A percentile compares a stretch with the other conserved stretches of the same genome.
phyloP scores from a whole-genome alignment of 768 basidiomycete genomes.

The Daedalea quercina region DNA sequence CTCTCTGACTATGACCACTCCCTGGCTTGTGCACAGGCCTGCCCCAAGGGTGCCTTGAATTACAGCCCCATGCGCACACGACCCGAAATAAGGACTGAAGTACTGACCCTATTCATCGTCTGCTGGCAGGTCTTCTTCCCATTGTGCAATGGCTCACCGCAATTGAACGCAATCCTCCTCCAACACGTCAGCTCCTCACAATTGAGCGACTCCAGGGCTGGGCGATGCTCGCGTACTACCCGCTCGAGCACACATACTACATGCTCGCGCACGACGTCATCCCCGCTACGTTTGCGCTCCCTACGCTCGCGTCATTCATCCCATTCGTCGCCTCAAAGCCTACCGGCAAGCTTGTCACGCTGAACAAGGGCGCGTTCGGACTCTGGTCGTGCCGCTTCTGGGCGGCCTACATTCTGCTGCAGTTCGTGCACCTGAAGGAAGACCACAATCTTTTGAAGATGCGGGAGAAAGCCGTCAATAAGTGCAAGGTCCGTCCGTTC shows the following conservation, averaged over 20 bases:
- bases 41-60: neutral
- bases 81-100: neutral
- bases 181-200: conserved; percentile 61
- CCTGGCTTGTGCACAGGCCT: neutral
- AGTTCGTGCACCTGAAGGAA: conserved; percentile 66
- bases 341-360: conserved; percentile 28
- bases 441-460: conserved; percentile 54
- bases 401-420: conserved; percentile 73
- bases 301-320: conserved; percentile 35
- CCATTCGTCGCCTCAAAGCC: conserved; percentile 20
- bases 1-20: neutral
- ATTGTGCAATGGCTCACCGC: conserved; percentile 77
- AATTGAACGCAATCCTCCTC: conserved; percentile 63
- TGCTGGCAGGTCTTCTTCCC: conserved; percentile 56
- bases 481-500: conserved; percentile 45
- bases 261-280: conserved; percentile 55
- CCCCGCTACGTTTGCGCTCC: conserved; percentile 39
- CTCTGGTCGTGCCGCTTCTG: conserved; percentile 79
- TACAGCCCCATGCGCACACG: neutral
- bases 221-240: conserved; percentile 75
- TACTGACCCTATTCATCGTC: neutral
- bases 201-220: conserved; percentile 78
- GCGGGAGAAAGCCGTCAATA: conserved; percentile 49
- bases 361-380: conserved; percentile 43
- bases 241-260: conserved; percentile 72